Evolutionary conservation across 805 yeast genomes (phyloP).

Genomic region (Pichia insulana): DNA sequence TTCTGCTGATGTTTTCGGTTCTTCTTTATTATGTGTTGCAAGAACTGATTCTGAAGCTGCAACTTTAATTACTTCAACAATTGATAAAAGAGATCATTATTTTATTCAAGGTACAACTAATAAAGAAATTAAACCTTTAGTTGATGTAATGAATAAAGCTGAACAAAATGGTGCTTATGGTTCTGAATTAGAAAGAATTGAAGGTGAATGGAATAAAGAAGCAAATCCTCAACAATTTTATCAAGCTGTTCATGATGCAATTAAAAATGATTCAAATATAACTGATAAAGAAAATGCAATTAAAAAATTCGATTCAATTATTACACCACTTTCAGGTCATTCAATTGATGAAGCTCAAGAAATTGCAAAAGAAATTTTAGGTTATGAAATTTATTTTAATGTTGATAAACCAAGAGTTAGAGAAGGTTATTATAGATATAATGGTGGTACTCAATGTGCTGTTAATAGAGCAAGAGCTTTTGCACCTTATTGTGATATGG

Average conservation of each 20-base stretch:
- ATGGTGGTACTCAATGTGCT: constrained; percentile 96
- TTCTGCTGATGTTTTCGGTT: constrained; percentile 87
- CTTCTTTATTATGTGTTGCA: constrained; percentile 81
- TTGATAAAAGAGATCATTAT: constrained; percentile 91
- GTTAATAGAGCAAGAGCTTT: constrained; percentile 92
- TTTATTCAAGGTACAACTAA: constrained; percentile 87
- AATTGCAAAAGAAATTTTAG: constrained; percentile 66
- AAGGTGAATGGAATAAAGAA: constrained; percentile 68
- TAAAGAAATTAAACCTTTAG: constrained; percentile 66
- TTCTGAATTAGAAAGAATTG: constrained; percentile 59
- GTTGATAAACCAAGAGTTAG: constrained; percentile 95
- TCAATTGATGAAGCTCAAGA: constrained; percentile 75
- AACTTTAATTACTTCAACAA: constrained; percentile 85
- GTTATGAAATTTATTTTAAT: constrained; percentile 79
- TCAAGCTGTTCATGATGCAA: constrained; percentile 83
- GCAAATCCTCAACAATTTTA: constrained; percentile 86
- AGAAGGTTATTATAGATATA: constrained; percentile 94
- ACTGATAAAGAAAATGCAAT: constrained; percentile 57
- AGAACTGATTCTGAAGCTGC: constrained; percentile 98
- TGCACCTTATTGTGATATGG: constrained; percentile 90
- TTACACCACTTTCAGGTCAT: constrained; percentile 65
- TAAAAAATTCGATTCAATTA: constrained; percentile 54
- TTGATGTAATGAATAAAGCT: constrained; percentile 72
- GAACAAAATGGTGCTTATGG: constrained; percentile 70
- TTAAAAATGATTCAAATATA: constrained; percentile 44